Evolutionary conservation across 108 stramenopile genomes (phyloP).

Genomic region (Cyclotella choctawhatcheeana): DNA sequence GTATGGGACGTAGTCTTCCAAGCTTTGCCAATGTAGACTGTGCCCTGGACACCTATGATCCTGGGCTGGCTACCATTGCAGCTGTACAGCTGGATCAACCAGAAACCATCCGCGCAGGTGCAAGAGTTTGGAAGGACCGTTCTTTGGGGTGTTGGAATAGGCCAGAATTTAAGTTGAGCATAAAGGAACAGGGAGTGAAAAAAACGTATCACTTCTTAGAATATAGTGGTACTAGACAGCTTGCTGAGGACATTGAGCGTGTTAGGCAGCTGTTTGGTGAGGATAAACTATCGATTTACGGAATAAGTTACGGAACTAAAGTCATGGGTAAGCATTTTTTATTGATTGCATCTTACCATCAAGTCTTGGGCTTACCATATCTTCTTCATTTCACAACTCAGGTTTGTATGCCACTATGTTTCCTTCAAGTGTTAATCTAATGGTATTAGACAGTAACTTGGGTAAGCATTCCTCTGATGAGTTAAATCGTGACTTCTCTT

Average conservation of each 20-base stretch:
- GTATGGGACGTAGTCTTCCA: not conserved
- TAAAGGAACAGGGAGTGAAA: not conserved
- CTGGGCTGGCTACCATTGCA: not conserved
- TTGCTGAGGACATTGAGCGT: slow-evolving; percentile 22
- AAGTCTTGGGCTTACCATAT: too few species aligned
- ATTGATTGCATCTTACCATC: too few species aligned
- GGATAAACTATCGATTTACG: slow-evolving; percentile 10
- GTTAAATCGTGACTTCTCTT: too few species aligned
- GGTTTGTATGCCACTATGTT: slow-evolving; percentile 8
- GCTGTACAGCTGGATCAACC: not conserved
- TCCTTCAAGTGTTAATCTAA: slow-evolving; percentile 1
- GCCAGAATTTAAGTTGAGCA: not conserved
- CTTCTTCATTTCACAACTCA: too few species aligned
- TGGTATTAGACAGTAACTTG: slow-evolving; percentile 12
- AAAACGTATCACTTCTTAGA: slow-evolving; percentile 11
- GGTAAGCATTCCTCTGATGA: too few species aligned
- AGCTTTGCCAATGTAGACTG: not conserved
- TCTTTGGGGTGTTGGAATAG: not conserved
- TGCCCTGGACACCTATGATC: not conserved
- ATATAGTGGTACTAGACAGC: slow-evolving; percentile 16
- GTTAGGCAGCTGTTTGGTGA: slow-evolving; percentile 8
- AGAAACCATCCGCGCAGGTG: not conserved
- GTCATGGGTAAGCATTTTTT: too few species aligned
- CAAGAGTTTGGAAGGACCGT: not conserved
- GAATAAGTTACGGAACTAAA: slow-evolving; percentile 13